Conservation (phyloP, 2,329 filamentous ascomycete species). For the Endothia cerciana region DNA sequence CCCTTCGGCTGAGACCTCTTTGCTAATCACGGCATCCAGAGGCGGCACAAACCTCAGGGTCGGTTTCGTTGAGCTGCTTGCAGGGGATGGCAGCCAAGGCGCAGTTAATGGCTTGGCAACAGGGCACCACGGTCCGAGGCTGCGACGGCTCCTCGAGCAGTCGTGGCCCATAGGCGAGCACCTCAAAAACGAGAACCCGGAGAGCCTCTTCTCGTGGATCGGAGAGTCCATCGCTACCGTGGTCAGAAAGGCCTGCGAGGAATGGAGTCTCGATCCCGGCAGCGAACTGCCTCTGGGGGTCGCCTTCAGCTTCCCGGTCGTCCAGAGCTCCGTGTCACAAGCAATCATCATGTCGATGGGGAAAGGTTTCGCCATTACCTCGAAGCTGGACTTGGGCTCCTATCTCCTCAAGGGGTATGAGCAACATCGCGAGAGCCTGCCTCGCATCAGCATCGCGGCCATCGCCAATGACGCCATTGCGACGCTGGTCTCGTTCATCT, state of each 20-base stretch:
- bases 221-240: conserved; percentile 76
- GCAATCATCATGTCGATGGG: conserved; percentile 71
- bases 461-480: conserved; percentile 84
- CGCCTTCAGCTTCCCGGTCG: conserved; percentile 73
- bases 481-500: conserved; percentile 77
- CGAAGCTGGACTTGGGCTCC: conserved; percentile 62
- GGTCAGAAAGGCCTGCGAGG: conserved; percentile 59
- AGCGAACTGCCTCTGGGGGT: conserved; percentile 65
- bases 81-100: conserved; percentile 36
- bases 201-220: conserved; percentile 81
- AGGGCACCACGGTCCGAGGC: conserved; percentile 27
- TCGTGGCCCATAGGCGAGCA: conserved; percentile 76
- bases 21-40: conserved; percentile 42
- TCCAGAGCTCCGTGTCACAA: conserved; percentile 63
- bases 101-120: neutral
- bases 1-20: neutral
- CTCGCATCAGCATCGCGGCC: conserved; percentile 70
- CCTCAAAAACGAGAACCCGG: conserved; percentile 73
- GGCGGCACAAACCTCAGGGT: conserved; percentile 72
- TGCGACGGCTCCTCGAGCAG: conserved; percentile 66
- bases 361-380: conserved; percentile 68
- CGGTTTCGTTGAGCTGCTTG: conserved; percentile 66
- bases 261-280: conserved; percentile 46
- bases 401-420: conserved; percentile 64
- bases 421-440: conserved; percentile 53